Evolutionary conservation across 2,329 filamentous ascomycete genomes (phyloP).

Genomic region (Pseudocercospora macadamiae): DNA sequence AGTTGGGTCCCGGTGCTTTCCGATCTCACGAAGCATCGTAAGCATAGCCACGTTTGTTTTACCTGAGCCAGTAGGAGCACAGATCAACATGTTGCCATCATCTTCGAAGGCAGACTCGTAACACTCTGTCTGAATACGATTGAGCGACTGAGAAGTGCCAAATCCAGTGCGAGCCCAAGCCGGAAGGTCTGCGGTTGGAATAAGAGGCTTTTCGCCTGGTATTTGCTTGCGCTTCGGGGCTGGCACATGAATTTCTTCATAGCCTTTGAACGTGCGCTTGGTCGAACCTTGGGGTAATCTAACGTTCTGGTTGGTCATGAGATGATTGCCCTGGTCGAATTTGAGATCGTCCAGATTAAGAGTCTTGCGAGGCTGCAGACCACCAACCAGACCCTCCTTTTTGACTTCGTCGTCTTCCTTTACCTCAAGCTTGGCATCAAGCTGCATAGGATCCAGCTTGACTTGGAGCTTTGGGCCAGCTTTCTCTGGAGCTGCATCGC

Average conservation of each 20-base stretch:
- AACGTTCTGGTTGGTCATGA: constrained; percentile 99
- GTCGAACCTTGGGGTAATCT: constrained; percentile 91
- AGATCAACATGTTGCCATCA: constrained; percentile 97
- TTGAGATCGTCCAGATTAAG: constrained; percentile 96
- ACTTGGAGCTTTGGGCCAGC: constrained; percentile 71
- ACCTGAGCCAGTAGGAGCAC: constrained; percentile 93
- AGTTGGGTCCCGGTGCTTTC: constrained; percentile 84
- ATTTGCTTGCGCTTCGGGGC: constrained; percentile 86
- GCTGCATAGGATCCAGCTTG: constrained; percentile 82
- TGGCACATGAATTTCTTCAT: constrained; percentile 97
- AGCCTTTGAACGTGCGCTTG: constrained; percentile 94
- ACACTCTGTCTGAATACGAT: constrained; percentile 94
- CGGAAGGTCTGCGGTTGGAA: constrained; percentile 84
- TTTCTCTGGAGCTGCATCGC: constrained; percentile 61
- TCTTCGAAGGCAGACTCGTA: constrained; percentile 88
- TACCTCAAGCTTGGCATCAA: constrained; percentile 55
- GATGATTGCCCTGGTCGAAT: constrained; percentile 96
- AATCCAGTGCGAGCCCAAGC: constrained; percentile 91
- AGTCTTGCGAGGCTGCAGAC: constrained; percentile 80
- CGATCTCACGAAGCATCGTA: constrained; percentile 92
- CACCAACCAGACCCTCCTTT: constrained; percentile 74
- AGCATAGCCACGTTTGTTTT: constrained; percentile 99
- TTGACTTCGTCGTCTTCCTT: constrained; percentile 59
- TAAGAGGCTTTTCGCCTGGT: constrained; percentile 71
- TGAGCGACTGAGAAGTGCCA: constrained; percentile 81